Base-by-base conservation (phyloP, 2,329 filamentous ascomycete genomes). In the Venturia nashicola region DNA sequence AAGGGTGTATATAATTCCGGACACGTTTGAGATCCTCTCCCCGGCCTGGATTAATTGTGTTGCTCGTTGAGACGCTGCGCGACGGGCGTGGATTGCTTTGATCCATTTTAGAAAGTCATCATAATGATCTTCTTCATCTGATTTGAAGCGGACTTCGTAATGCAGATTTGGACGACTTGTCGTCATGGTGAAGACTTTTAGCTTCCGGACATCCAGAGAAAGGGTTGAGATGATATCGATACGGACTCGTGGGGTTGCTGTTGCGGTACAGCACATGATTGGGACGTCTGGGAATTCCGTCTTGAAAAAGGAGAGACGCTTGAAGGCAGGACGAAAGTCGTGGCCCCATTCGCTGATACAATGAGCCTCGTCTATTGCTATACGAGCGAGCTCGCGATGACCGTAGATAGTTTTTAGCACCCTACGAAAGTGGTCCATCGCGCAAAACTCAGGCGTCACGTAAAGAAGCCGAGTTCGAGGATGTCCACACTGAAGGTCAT, bases 321-420 rank as follows among this genome's bases (percentile, higher is more conserved):
- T 91, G 76, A 96, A 97, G 65, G 91, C 89, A 43, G 87, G 89
- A n/a, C 93, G 88, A 72, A 97, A 97, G 74, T 97, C 93, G 73
- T 97, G 92, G 1, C 93, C 93, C 93, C 93, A 97, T 85, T 97
- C 92, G 32, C 90, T 96, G 69, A 97, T 96, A 74, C 93, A 97
- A 74, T 97, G 93, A 2, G 93, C 93, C 76, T 97, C 93, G 71
- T 97, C 93, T 65, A 97, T 86, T 59, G 89, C 93, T 67, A 97
- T 85, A 16, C 93, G 85, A 11, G 88, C 87, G n/a, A 97, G 83
- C 75, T 97, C 90, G 65, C 84, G 83, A 73, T 97, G 91, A 65
- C 85, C 79, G 71, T 97, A 79, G 16, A 97, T 87, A 5, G 88
- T 78, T 66, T 83, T 82, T 9, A 97, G 78, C 60, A 86, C 84